Base-by-base conservation (phyloP, 345 rosid species). In the Jatropha curcas region DNA sequence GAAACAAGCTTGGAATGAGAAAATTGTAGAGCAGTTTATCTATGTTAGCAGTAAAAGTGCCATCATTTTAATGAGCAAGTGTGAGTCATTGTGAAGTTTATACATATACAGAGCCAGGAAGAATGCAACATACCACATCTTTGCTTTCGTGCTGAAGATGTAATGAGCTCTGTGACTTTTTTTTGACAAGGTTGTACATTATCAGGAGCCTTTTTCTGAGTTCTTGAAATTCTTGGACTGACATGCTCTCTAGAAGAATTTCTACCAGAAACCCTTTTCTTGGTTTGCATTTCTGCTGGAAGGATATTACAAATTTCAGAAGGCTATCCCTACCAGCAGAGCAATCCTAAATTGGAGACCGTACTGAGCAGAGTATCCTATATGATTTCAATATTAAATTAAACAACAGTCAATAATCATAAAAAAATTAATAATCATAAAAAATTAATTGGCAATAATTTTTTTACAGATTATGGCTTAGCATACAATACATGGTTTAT, bases 61-160 rank as follows among this genome's bases (percentile, higher is more conserved):
- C 41, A 25, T 41, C 7, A 11, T 16, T 13, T 41, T 4, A 46
- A 45, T 48, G n/a, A 57, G 4, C 34, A 27, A 11, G 3, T 1
- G 7, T 20, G 14, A 19, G 10, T 12, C 16, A 28, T 58, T 16
- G 20, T 4, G 65, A 55, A 16, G n/a, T 58, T 52, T 30, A 16
- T 7, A 7, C 56, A 46, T 60, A 65, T 59, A 41, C 2, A 2
- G 45, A 0, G 11, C 45, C 4, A 28, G 24, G 19, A 28, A 30
- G 43, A 58, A 67, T 31, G 56, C 48, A 60, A 55, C 64, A 68
- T 75, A 87, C 89, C 82, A 60, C 61, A 60, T 75, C 59, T 86
- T 75, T 81, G 89, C 83, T 87, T 88, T 73, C 93, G 86, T 17
- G 77, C 80, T 1, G 96, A 90, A 68, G 96, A 90, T 25, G 93